phyloP scores from a whole-genome alignment of 2,329 filamentous ascomycete species.

The Neurospora sp. region DNA sequence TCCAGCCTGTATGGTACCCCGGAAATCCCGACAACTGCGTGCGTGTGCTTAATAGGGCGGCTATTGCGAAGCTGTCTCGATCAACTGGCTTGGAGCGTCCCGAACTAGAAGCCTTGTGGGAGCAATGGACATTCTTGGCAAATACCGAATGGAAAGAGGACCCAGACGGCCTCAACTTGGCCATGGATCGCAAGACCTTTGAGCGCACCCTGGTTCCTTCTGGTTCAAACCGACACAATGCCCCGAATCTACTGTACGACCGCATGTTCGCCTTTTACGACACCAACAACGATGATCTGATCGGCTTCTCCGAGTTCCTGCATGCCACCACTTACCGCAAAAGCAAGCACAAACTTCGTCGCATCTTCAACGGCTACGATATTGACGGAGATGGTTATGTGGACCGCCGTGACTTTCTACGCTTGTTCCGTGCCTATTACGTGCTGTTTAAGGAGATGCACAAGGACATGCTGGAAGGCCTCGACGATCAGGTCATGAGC shows the following conservation, averaged over 20 bases:
- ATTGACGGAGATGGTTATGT: conserved; percentile 82
- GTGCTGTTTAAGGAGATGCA: conserved; percentile 84
- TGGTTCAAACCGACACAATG: conserved; percentile 65
- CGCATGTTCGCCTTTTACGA: conserved; percentile 97
- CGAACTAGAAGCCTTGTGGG: conserved; percentile 87
- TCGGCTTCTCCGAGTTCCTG: conserved; percentile 87
- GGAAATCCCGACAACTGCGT: conserved; percentile 69
- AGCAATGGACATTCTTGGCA: conserved; percentile 92
- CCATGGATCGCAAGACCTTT: conserved; percentile 88
- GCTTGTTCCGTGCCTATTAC: conserved; percentile 89
- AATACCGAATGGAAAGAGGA: conserved; percentile 77
- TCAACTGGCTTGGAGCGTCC: conserved; percentile 75
- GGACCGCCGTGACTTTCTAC: conserved; percentile 74
- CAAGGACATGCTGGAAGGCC: conserved; percentile 66
- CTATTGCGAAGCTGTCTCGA: conserved; percentile 58
- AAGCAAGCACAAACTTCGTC: conserved; percentile 56
- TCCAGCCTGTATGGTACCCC: conserved; percentile 77
- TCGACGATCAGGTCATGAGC: conserved; percentile 69
- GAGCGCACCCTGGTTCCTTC: conserved; percentile 81
- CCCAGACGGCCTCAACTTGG: conserved; percentile 64
- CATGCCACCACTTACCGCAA: conserved; percentile 65
- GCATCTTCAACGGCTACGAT: conserved; percentile 84
- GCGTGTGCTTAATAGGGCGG: conserved; percentile 52
- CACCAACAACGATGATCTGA: conserved; percentile 76
- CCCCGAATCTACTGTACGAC: conserved; percentile 86